Conservation (phyloP, 225 moss, liverwort and hornwort species). For the Pseudoscleropodium purum region DNA sequence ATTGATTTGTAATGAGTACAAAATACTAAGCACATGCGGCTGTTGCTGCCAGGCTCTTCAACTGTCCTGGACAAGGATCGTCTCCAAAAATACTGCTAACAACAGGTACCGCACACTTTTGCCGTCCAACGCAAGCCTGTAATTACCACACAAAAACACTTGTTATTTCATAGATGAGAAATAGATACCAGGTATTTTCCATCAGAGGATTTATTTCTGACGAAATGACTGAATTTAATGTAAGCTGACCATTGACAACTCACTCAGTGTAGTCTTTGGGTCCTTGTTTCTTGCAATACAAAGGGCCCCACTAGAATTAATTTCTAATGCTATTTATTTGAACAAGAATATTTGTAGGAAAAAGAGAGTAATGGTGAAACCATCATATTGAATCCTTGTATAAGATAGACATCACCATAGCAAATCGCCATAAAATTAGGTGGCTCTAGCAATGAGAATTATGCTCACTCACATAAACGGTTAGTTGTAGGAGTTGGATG, state of each 20-base stretch:
- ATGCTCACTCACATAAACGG: neutral
- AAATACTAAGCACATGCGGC: constrained; percentile 20
- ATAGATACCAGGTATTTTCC: neutral
- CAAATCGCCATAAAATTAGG: neutral
- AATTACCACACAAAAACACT: neutral
- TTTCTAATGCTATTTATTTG: neutral
- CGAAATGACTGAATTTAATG: neutral
- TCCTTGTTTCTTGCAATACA: neutral
- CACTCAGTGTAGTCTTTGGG: neutral
- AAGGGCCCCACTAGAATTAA: too few relatives aligned
- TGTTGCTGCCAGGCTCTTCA: constrained; percentile 57
- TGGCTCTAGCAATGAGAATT: neutral
- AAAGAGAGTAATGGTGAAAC: neutral
- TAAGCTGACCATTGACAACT: neutral
- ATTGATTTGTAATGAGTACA: neutral
- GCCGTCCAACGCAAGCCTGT: constrained; percentile 61
- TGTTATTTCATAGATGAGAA: neutral
- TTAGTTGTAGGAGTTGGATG: neutral
- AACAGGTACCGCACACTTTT: constrained; percentile 46
- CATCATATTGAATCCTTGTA: neutral
- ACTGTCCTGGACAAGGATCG: constrained; percentile 56
- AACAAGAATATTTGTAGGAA: neutral
- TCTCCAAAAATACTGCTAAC: constrained; percentile 36
- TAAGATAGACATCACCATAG: neutral
- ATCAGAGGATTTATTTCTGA: neutral